These are phyloP conservation scores for Globisporangium viniferum DNA, from an alignment of 352 stramenopile genomes.

Conservation along the genomic window DNA sequence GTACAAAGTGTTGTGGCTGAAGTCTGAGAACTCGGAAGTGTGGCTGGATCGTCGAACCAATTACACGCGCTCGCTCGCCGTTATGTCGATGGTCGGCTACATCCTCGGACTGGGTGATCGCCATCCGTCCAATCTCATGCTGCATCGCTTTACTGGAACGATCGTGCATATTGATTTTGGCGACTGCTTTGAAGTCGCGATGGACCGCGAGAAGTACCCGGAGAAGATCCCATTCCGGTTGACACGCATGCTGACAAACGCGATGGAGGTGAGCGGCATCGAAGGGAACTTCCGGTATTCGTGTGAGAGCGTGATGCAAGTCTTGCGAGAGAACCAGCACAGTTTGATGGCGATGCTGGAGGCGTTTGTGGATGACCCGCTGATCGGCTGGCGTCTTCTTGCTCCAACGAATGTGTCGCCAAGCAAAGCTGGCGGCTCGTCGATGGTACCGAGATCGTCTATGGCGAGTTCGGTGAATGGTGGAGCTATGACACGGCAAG, in stretches of 20 bases:
- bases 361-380: constrained; percentile 99
- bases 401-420: constrained; percentile 56
- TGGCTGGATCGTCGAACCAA: constrained; percentile 98
- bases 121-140: constrained; percentile 99
- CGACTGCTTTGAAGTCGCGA: constrained; percentile 98
- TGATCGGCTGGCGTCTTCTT: constrained; percentile 97
- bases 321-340: constrained; percentile 97
- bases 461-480: constrained; percentile 17
- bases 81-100: constrained; percentile 99
- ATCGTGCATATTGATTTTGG: constrained; percentile 98
- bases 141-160: constrained; percentile 96
- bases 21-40: constrained; percentile 97
- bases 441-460: constrained; percentile 28
- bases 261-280: constrained; percentile 98
- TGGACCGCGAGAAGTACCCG: constrained; percentile 98
- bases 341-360: constrained; percentile 99
- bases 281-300: constrained; percentile 98
- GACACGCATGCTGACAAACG: constrained; percentile 98
- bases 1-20: constrained; percentile 95
- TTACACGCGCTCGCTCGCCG: constrained; percentile 96
- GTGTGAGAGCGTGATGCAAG: constrained; percentile 97
- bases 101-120: constrained; percentile 99
- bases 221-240: constrained; percentile 99
- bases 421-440: constrained; percentile 30
- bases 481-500: neutral